Conservation (phyloP, 495 filamentous ascomycete genomes). For the Aspergillus conjunctus region DNA sequence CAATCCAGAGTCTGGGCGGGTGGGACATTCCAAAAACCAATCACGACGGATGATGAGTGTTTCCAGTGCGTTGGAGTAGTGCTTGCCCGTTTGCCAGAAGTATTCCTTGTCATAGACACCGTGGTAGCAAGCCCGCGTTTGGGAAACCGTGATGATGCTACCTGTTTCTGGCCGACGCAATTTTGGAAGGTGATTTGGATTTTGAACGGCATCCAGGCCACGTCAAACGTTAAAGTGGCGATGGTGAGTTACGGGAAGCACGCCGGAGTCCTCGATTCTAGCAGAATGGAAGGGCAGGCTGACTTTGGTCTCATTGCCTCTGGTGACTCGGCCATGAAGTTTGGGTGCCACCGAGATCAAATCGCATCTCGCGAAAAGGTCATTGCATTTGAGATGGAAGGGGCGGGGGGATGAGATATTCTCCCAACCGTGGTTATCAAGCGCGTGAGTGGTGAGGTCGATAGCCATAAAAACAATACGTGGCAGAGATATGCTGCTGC, state of each 20-base stretch:
- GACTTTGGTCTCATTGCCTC: conserved; percentile 32
- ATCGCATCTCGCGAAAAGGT: conserved; percentile 22
- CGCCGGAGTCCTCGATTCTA: not conserved
- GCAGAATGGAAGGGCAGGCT: not conserved
- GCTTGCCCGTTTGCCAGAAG: not conserved
- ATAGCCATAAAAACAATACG: conserved; percentile 42
- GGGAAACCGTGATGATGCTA: not conserved
- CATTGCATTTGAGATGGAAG: conserved; percentile 50
- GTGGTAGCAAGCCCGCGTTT: not conserved
- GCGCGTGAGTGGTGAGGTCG: conserved; percentile 42
- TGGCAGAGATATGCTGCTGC: conserved; percentile 43
- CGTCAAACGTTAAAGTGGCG: not conserved
- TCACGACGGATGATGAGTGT: not conserved
- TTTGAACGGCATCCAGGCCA: not conserved
- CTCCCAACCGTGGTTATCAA: conserved; percentile 42
- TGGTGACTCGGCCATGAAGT: conserved; percentile 36
- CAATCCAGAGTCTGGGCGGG: not conserved
- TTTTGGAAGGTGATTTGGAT: not conserved
- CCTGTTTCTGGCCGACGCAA: not conserved
- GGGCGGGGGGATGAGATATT: conserved; percentile 38
- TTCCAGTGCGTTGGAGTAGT: not conserved
- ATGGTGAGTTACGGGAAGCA: not conserved
- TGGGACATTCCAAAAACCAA: not conserved
- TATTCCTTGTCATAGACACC: not conserved
- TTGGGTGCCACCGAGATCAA: conserved; percentile 28